Conservation (phyloP, 345 rosid species). For the Tarenaya hassleriana region DNA sequence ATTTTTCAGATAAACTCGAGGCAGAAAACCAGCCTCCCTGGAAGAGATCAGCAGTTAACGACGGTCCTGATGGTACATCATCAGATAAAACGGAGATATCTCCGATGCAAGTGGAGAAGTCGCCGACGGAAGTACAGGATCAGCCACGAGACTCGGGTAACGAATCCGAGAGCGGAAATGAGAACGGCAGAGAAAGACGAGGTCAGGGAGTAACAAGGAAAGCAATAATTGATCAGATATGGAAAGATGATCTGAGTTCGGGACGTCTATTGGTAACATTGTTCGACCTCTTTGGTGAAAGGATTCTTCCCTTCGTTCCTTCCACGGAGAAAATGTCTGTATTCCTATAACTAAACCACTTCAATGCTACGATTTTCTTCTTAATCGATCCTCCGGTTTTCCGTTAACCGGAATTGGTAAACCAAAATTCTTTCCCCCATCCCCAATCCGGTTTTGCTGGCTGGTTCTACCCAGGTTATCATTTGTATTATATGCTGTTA, state of each 20-base stretch:
- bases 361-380: constrained; percentile 12
- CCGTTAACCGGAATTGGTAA: background rate
- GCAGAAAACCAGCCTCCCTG: constrained; percentile 38
- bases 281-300: constrained; percentile 68
- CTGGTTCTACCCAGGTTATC: no score
- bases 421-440: no score
- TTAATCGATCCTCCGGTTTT: constrained; percentile 7
- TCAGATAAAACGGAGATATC: constrained; percentile 30
- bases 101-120: constrained; percentile 36
- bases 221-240: constrained; percentile 51
- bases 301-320: constrained; percentile 66
- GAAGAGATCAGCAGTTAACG: constrained; percentile 48
- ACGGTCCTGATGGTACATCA: constrained; percentile 33
- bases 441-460: no score
- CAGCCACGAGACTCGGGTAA: constrained; percentile 34
- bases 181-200: constrained; percentile 24
- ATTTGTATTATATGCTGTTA: no score
- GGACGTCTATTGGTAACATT: constrained; percentile 56
- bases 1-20: no score
- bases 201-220: constrained; percentile 32
- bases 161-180: constrained; percentile 22
- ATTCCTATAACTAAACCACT: constrained; percentile 44
- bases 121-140: constrained; percentile 21
- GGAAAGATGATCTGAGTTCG: constrained; percentile 76
- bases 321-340: constrained; percentile 67